These are phyloP conservation scores for Kickxella alabastrina DNA, from an alignment of 192 early-diverging fungal species.

Conservation along the genomic window DNA sequence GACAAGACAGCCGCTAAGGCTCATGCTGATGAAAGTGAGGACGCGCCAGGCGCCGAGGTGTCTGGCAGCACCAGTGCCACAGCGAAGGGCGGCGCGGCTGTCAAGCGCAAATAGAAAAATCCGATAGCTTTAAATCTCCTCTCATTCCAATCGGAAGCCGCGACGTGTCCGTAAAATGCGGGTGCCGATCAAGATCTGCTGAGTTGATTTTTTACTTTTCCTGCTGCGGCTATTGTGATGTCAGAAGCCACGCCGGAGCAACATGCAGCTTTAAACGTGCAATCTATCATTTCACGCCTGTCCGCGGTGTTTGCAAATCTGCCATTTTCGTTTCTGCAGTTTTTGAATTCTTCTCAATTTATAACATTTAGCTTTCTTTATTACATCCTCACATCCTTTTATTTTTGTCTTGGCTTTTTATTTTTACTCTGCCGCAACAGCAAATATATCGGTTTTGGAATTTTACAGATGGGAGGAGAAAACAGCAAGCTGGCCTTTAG, in stretches of 20 bases:
- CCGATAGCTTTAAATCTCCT: too few species aligned
- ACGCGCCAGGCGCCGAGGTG: neutral
- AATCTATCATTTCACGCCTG: too few species aligned
- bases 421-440: neutral
- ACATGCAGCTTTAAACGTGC: too few species aligned
- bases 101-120: constrained; percentile 24
- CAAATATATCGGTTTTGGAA: neutral
- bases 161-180: too few species aligned
- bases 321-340: neutral
- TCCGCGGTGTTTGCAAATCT: neutral
- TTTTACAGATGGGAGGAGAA: constrained; percentile 71
- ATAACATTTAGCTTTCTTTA: too few species aligned
- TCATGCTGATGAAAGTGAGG: neutral
- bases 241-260: too few species aligned
- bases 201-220: neutral
- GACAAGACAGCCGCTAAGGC: constrained; percentile 2
- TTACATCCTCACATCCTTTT: too few species aligned
- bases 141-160: too few species aligned
- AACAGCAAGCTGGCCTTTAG: constrained; percentile 87
- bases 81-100: constrained; percentile 2
- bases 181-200: neutral
- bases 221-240: neutral
- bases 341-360: too few species aligned
- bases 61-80: neutral
- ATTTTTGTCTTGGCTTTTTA: neutral